A percentile compares a stretch with the other conserved stretches of the same genome.
These are phyloP conservation scores for Pseudognaphalium luteoalbum DNA, from an alignment of 129 eudicot genomes.

Conservation along the genomic window DNA sequence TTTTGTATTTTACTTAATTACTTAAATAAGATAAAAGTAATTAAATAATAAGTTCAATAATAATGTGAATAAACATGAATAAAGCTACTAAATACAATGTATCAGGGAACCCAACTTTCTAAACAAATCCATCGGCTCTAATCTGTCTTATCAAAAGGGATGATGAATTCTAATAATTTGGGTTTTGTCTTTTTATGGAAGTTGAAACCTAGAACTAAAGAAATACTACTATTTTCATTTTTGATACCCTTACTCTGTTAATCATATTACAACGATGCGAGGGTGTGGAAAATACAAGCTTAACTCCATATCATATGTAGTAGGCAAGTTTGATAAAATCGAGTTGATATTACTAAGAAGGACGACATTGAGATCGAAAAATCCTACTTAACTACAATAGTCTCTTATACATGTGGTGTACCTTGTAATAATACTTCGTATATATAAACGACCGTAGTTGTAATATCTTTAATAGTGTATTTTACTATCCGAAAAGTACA, in stretches of 20 bases:
- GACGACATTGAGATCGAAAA: no score
- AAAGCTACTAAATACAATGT: conserved; percentile 30
- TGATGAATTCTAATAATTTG: not conserved
- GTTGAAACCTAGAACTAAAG: not conserved
- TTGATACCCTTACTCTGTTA: no score
- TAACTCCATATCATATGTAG: no score
- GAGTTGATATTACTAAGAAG: no score
- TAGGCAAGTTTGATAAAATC: no score
- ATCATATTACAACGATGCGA: not conserved
- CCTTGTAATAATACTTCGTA: no score
- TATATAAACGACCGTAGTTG: no score
- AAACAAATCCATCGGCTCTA: conserved; percentile 32
- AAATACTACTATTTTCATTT: not conserved
- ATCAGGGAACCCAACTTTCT: conserved; percentile 32
- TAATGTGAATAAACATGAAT: conserved; percentile 21
- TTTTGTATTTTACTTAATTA: not conserved
- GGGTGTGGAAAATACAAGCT: not conserved
- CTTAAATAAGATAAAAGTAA: not conserved
- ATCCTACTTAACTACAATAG: no score
- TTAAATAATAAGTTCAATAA: conserved; percentile 6
- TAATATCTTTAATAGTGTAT: no score
- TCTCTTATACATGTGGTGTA: no score
- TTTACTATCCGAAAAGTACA: no score
- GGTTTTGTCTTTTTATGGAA: conserved; percentile 23
- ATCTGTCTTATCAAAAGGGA: conserved; percentile 22